Evolutionary conservation across 352 stramenopile species (phyloP), one percentile per base, ranked within the genome.

Genomic region (Phytophthora pluvialis): DNA sequence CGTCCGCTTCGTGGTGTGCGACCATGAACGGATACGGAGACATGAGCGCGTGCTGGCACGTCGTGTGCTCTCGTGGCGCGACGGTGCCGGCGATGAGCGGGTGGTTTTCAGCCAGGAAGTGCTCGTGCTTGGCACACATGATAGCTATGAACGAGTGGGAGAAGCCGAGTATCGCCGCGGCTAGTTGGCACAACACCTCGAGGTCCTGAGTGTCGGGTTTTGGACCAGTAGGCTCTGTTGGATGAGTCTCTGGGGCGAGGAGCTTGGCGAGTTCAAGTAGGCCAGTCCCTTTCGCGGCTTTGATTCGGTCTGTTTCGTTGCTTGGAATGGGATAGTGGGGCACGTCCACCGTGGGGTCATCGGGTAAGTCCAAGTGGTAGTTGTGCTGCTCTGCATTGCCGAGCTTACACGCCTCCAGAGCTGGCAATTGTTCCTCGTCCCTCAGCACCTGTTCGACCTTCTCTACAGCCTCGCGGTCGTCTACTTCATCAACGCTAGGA

Each of bases 21-120:
- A 78, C 64, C 16, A 88, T 73, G 15, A 84, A 60, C 7, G 81
- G 77, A 45, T 77, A 68, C 16, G 63, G 38, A 12, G 64, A 72
- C 77, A 90, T 87, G 33, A 89, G 54, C 12, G 71, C 75, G 53
- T 88, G 81, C 31, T 81, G 67, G 49, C 81, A 88, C 26, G 87
- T 74, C 5, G 77, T 74, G 16, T 86, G 65, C 21, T 83, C 66
- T 33, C 81, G 68, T 6, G 77, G 61, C 8, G 83, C 44, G 73
- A 63, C 52, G 48, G 63, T 48, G 57, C 47, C 35, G 25, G 44
- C 29, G 12, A 70, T 47, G n/a, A 15, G 38, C 11, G 61, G 38
- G n/a, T 69, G 38, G 12, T 69, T 82, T 42, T 52, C 60, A 3
- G 80, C 79, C 26, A 82, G 35, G 42, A 86, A 60, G 39, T 79